These are phyloP conservation scores for Paramecium octaurelia DNA, from an alignment of 73 alveolate genomes.

Conservation along the genomic window DNA sequence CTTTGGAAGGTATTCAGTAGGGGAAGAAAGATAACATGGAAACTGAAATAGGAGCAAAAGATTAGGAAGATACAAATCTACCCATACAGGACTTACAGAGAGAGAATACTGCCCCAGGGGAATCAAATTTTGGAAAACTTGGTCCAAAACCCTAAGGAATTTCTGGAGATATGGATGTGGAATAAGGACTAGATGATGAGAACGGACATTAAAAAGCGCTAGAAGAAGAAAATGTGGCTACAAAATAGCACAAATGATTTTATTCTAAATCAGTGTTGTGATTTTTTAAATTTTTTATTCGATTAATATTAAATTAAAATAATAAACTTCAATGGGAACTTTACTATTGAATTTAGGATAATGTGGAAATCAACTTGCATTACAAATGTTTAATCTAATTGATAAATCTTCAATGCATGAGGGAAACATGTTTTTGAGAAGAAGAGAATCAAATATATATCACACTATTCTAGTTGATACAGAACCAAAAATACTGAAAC, in stretches of 20 bases:
- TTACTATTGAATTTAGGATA: slow-evolving; percentile 58
- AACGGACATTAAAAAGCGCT: too few species aligned
- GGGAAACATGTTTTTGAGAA: slow-evolving; percentile 50
- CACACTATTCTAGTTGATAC: slow-evolving; percentile 64
- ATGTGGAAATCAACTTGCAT: slow-evolving; percentile 69
- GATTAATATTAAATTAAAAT: background rate
- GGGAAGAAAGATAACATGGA: too few species aligned
- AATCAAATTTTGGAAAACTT: too few species aligned
- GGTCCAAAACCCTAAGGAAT: too few species aligned
- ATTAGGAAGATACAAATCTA: too few species aligned
- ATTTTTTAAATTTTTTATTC: background rate
- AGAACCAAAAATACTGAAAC: slow-evolving; percentile 66
- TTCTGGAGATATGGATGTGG: too few species aligned
- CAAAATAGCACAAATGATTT: background rate
- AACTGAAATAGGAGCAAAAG: too few species aligned
- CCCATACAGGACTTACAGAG: too few species aligned
- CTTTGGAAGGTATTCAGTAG: too few species aligned
- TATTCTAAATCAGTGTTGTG: background rate
- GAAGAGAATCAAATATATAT: slow-evolving; percentile 51
- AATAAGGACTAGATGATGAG: too few species aligned
- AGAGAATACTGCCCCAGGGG: too few species aligned
- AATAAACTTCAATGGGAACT: slow-evolving; percentile 38
- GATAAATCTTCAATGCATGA: slow-evolving; percentile 55
- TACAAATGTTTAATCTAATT: slow-evolving; percentile 43
- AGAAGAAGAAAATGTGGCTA: background rate